phyloP scores from a whole-genome alignment of 2,329 filamentous ascomycete species.

The Pleoardoris graminearum region DNA sequence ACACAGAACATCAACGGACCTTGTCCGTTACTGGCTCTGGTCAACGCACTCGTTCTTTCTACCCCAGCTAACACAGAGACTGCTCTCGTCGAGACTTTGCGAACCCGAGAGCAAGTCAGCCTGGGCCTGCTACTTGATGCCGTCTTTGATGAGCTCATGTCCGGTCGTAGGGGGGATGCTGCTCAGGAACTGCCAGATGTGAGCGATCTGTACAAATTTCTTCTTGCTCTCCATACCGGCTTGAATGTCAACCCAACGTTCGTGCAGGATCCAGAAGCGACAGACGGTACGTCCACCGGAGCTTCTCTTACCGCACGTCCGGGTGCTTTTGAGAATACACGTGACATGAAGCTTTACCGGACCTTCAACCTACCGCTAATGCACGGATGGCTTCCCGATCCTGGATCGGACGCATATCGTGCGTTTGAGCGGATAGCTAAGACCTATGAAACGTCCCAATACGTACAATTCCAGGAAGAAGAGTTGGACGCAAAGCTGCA shows the following conservation, averaged over 20 bases:
- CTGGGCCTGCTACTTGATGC: conserved; percentile 83
- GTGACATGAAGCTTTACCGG: conserved; percentile 87
- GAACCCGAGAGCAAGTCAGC: conserved; percentile 83
- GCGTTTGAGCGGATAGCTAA: conserved; percentile 75
- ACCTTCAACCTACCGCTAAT: conserved; percentile 87
- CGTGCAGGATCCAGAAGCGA: conserved; percentile 57
- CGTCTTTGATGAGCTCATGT: conserved; percentile 91
- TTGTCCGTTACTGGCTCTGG: conserved; percentile 87
- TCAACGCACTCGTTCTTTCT: conserved; percentile 87
- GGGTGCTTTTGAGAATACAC: conserved; percentile 86
- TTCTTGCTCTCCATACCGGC: conserved; percentile 87
- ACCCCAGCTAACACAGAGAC: conserved; percentile 70
- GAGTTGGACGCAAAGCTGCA: conserved; percentile 81
- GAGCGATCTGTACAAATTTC: conserved; percentile 81
- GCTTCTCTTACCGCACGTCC: conserved; percentile 49
- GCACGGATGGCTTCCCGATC: conserved; percentile 87
- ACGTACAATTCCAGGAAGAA: conserved; percentile 84
- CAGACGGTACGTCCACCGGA: conserved; percentile 39
- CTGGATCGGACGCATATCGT: conserved; percentile 65
- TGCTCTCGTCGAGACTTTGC: conserved; percentile 75
- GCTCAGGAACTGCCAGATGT: conserved; percentile 77
- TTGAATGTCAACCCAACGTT: conserved; percentile 98
- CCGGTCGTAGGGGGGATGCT: conserved; percentile 67
- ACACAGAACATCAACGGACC: conserved; percentile 94
- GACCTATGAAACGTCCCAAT: conserved; percentile 90